These are phyloP conservation scores for Tilletia caries DNA, from an alignment of 1,284 basidiomycete species.

Conservation along the genomic window DNA sequence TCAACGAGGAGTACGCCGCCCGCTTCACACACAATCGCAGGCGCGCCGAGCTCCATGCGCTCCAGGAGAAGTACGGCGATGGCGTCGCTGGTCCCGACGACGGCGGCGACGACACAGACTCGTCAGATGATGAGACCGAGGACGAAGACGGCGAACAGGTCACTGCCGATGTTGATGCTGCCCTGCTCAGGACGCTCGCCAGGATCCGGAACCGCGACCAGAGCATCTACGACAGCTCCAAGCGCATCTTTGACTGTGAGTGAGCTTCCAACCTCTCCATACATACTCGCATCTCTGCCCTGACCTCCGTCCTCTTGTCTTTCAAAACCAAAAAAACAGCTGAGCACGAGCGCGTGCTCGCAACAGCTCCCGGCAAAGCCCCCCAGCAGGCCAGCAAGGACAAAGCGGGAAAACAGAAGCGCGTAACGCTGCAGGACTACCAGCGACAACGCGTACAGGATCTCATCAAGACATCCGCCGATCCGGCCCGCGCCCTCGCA, in stretches of 20 bases:
- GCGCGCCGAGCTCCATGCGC: constrained; percentile 43
- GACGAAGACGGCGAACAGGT: constrained; percentile 95
- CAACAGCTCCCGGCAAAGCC: background rate
- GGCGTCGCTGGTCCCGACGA: background rate
- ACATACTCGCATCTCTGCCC: background rate
- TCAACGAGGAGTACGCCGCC: constrained; percentile 48
- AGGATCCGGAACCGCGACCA: constrained; percentile 81
- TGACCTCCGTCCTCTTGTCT: background rate
- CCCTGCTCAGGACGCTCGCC: constrained; percentile 85
- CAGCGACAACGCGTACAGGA: constrained; percentile 47
- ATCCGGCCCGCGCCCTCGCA: constrained; percentile 47
- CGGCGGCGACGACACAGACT: constrained; percentile 26
- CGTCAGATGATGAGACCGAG: constrained; percentile 67
- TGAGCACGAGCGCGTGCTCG: constrained; percentile 1
- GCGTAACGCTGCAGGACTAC: constrained; percentile 49
- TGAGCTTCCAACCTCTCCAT: background rate
- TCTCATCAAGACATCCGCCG: constrained; percentile 38
- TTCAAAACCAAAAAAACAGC: no score
- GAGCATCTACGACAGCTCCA: constrained; percentile 68
- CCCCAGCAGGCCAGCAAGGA: constrained; percentile 18
- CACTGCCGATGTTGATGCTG: constrained; percentile 88
- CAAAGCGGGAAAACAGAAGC: constrained; percentile 31
- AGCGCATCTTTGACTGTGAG: constrained; percentile 44
- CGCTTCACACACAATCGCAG: constrained; percentile 50
- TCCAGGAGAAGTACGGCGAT: constrained; percentile 44